Evolutionary conservation across 2,329 filamentous ascomycete species (phyloP).

Genomic region (Curvularia verruculosa): DNA sequence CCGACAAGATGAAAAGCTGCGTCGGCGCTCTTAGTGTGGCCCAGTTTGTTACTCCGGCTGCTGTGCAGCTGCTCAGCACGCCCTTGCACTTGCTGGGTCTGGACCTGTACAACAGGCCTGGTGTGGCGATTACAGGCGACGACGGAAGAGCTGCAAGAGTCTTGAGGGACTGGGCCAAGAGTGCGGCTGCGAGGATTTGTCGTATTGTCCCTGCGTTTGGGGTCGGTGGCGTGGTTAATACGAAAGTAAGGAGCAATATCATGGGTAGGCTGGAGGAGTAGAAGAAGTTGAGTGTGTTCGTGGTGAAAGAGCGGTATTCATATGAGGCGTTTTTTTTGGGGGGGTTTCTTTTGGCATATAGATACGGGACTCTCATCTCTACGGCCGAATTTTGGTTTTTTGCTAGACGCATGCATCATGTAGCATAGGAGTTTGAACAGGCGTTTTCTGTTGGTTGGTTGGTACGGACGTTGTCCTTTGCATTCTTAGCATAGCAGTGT

Average conservation of each 20-base stretch:
- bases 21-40: constrained; percentile 61
- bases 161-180: constrained; percentile 76
- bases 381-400: background rate
- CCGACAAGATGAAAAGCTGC: constrained; percentile 59
- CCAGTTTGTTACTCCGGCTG: constrained; percentile 80
- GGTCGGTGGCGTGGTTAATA: constrained; percentile 84
- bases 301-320: background rate
- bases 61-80: constrained; percentile 79
- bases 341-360: background rate
- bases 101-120: constrained; percentile 80
- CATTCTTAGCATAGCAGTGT: background rate
- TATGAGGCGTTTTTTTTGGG: background rate
- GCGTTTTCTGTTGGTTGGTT: background rate
- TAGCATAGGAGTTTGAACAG: background rate
- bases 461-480: background rate
- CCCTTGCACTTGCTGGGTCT: constrained; percentile 84
- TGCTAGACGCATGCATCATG: background rate
- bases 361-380: background rate
- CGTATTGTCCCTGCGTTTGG: constrained; percentile 90
- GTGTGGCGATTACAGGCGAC: constrained; percentile 56
- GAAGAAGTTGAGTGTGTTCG: background rate
- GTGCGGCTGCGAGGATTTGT: constrained; percentile 75
- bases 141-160: constrained; percentile 70
- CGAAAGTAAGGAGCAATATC: constrained; percentile 68
- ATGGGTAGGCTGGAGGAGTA: constrained; percentile 59